These are phyloP conservation scores for Salvia miltiorrhiza DNA, from an alignment of 257 asterid genomes.

Conservation along the genomic window DNA sequence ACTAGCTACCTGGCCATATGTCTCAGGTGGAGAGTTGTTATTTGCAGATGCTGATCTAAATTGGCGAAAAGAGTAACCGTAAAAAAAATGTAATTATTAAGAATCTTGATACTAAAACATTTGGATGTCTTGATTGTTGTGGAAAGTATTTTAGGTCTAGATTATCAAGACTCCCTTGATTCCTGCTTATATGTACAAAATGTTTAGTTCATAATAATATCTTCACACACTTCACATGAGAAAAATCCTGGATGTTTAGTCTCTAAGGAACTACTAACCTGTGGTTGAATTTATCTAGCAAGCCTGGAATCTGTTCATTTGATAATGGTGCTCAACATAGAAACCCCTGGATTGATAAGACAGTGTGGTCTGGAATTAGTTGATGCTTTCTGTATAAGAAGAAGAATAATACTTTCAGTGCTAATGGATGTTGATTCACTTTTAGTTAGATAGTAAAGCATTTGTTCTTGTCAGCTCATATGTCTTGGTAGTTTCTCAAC, in stretches of 20 bases:
- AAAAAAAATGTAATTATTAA: not conserved
- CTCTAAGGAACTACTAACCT: not conserved
- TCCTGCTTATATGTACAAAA: not conserved
- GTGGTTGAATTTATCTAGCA: not conserved
- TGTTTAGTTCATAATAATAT: not conserved
- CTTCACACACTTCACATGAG: conserved; percentile 11
- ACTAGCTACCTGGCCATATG: not conserved
- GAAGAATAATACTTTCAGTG: not conserved
- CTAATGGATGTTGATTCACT: not conserved
- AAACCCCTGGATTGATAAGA: not conserved
- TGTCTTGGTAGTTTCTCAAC: conserved; percentile 14
- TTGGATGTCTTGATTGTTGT: not conserved
- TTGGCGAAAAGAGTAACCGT: not conserved
- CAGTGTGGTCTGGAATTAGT: not conserved
- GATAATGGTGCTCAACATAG: not conserved
- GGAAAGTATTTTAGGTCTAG: not conserved
- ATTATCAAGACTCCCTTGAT: conserved; percentile 1
- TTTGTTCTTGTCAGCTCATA: conserved; percentile 1
- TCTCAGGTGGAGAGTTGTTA: not conserved
- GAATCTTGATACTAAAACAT: not conserved
- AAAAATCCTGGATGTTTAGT: not conserved
- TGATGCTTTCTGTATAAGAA: not conserved
- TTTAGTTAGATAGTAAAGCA: not conserved
- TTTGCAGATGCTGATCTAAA: not conserved
- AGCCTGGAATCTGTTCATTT: not conserved